A percentile compares a stretch with the other conserved stretches of the same genome.
phyloP scores from a whole-genome alignment of 805 yeast genomes.

The Metschnikowia sp. region DNA sequence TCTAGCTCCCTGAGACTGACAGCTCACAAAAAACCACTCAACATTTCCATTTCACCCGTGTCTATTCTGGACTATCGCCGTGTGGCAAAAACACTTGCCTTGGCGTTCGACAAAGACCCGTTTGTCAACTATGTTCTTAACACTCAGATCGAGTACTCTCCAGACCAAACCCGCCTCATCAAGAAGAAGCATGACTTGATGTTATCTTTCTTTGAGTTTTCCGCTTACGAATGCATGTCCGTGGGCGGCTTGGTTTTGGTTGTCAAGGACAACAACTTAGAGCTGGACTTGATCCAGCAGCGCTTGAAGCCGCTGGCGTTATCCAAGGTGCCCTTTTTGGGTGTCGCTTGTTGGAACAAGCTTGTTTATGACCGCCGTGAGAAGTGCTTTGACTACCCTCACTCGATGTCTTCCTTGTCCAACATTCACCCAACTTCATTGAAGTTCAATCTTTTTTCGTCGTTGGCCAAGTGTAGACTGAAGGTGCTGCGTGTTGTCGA shows the following conservation, averaged over 20 bases:
- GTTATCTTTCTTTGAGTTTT: conserved; percentile 50
- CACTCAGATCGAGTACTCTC: conserved; percentile 19
- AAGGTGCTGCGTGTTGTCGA: conserved; percentile 50
- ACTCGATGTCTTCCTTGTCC: conserved; percentile 20
- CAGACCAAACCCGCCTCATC: conserved; percentile 14
- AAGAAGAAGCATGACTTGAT: conserved; percentile 43
- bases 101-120: conserved; percentile 54
- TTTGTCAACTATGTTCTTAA: conserved; percentile 49
- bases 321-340: conserved; percentile 43
- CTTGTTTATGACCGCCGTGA: conserved; percentile 23
- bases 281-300: conserved; percentile 24
- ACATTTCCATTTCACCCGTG: conserved; percentile 19
- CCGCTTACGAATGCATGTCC: conserved; percentile 49
- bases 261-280: conserved; percentile 48
- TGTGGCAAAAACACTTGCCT: conserved; percentile 51
- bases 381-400: conserved; percentile 20
- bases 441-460: conserved; percentile 36
- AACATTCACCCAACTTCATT: conserved; percentile 30
- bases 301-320: conserved; percentile 25
- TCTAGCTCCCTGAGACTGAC: conserved; percentile 26
- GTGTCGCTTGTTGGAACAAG: conserved; percentile 49
- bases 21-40: conserved; percentile 12
- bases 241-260: conserved; percentile 50
- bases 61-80: conserved; percentile 44
- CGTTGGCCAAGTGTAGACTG: conserved; percentile 45